Evolutionary conservation across 768 basidiomycete species (phyloP).

Genomic region (Stropharia rugosoannulata): DNA sequence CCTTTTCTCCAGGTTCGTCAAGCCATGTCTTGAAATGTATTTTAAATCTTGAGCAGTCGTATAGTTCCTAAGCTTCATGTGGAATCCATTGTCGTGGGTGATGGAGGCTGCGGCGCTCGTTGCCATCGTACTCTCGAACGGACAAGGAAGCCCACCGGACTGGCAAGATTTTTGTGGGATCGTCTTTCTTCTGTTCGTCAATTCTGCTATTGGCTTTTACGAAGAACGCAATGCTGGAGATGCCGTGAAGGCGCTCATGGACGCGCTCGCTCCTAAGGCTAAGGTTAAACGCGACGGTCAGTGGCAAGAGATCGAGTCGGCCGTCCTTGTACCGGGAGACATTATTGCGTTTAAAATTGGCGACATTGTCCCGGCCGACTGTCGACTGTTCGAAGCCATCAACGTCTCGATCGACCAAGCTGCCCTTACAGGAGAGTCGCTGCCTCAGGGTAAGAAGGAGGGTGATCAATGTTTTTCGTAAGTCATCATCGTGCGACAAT

Average conservation of each 20-base stretch:
- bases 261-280: slow-evolving; percentile 97
- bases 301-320: slow-evolving; percentile 91
- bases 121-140: slow-evolving; percentile 95
- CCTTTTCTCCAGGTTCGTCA: slow-evolving; percentile 74
- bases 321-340: slow-evolving; percentile 92
- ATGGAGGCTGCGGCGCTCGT: slow-evolving; percentile 97
- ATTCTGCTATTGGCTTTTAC: slow-evolving; percentile 97
- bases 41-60: not conserved
- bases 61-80: slow-evolving; percentile 96
- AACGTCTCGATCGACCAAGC: slow-evolving; percentile 99
- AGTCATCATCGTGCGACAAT: slow-evolving; percentile 32
- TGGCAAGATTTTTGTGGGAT: slow-evolving; percentile 99
- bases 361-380: slow-evolving; percentile 97
- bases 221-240: slow-evolving; percentile 97
- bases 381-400: slow-evolving; percentile 94
- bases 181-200: slow-evolving; percentile 86
- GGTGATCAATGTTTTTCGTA: slow-evolving; percentile 98
- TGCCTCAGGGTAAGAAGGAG: slow-evolving; percentile 87
- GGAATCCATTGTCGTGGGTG: slow-evolving; percentile 99
- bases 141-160: slow-evolving; percentile 83
- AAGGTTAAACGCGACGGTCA: slow-evolving; percentile 82
- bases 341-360: slow-evolving; percentile 99
- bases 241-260: slow-evolving; percentile 99
- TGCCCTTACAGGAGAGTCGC: slow-evolving; percentile 95
- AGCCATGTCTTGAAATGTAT: not conserved